Evolutionary conservation across 2,329 filamentous ascomycete genomes (phyloP), one percentile per base, ranked within the genome.

Genomic region (Fusarium sp.): DNA sequence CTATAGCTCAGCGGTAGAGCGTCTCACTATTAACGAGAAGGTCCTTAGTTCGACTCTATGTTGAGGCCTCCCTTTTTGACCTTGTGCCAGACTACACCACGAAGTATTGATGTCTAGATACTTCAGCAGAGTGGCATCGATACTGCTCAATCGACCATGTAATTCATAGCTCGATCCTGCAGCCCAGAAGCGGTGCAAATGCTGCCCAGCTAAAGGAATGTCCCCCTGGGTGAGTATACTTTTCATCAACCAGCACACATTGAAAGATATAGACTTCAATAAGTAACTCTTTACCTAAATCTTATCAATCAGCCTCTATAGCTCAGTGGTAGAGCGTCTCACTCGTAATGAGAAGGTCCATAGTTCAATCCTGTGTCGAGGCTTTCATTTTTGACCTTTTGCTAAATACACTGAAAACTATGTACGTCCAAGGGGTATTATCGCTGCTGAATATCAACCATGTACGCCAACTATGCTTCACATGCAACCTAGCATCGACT

Each of bases 301-400:
- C 31, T 6, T 37, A 37, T 37, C 3, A n/a, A n/a, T 6, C 4
- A 26, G 23, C 21, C 21, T 51, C 31, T 51, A 51, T 51, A 51
- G 18, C 18, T 39, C 31, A 26, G 18, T 19, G 18, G 23, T 11
- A 39, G 48, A 39, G 31, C 23, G 48, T 34, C 48, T 21, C 48
- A 51, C 48, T 51, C 18, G 30, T 51, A 51, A 26, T 51, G 21
- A 31, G 12, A 51, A 51, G 48, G 48, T 39, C 48, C 31, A 51
- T 51, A 51, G 48, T 39, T 26, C 31, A 12, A 51, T 51, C 48
- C 48, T 39, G 23, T 51, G 31, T 51, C 48, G 18, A 51, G 31
- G 48, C 23, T 39, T 25, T 7, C 14, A 7, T 5, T 4, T 12
- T 51, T 25, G n/a, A 4, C 13, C n/a, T 28, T 51, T 51, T 51